Evolutionary conservation across 768 basidiomycete species (phyloP).

Genomic region (Suillus weaverae): DNA sequence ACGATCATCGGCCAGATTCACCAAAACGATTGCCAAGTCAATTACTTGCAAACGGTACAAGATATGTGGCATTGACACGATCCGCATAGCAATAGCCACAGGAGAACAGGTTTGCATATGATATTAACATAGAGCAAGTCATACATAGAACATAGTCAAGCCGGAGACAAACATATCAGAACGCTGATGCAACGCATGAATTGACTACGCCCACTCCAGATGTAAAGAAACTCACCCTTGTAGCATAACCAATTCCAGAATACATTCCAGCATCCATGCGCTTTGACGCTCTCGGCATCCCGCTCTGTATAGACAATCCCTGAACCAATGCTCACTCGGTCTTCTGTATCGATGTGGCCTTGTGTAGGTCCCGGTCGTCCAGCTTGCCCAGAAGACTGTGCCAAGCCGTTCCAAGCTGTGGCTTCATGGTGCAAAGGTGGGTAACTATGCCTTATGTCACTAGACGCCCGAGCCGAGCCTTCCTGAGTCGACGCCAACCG

Average conservation of each 20-base stretch:
- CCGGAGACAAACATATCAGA: background rate
- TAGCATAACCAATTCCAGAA: constrained; percentile 1
- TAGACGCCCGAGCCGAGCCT: background rate
- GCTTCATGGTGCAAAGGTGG: background rate
- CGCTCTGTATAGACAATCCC: background rate
- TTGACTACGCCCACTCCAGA: background rate
- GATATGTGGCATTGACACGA: background rate
- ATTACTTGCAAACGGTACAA: background rate
- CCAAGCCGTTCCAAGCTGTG: background rate
- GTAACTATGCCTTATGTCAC: too few relatives aligned
- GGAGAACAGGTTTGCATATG: background rate
- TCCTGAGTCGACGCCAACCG: background rate
- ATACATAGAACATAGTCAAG: background rate
- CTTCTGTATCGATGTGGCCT: background rate
- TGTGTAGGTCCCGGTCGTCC: background rate
- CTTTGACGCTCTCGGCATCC: background rate
- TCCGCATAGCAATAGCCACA: background rate
- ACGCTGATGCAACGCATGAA: background rate
- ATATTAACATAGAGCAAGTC: background rate
- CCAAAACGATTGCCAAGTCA: too few relatives aligned
- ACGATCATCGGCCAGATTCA: background rate
- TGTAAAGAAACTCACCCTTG: background rate
- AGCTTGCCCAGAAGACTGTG: background rate
- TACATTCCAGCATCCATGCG: background rate
- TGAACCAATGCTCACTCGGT: background rate